Evolutionary conservation across 108 stramenopile genomes (phyloP).

Genomic region (Ochromonas danica): DNA sequence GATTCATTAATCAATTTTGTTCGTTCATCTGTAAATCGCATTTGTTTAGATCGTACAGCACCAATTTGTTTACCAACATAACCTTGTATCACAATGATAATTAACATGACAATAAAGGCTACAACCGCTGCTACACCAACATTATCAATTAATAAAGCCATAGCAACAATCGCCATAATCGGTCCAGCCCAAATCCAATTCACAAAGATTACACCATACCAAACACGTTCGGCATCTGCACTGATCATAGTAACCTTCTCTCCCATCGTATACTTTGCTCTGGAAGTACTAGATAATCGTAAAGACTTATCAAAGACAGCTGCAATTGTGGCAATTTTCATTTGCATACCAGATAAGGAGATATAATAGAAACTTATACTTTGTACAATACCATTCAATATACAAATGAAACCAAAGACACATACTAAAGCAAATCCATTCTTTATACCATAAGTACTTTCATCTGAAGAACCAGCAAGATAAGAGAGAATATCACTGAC

Average conservation of each 20-base stretch:
- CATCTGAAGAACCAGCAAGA: not conserved
- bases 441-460: not conserved
- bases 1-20: slow-evolving; percentile 47
- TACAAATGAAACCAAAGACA: not conserved
- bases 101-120: not conserved
- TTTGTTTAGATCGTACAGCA: not conserved
- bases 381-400: not conserved
- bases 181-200: slow-evolving; percentile 21
- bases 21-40: slow-evolving; percentile 33
- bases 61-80: not conserved
- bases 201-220: not conserved
- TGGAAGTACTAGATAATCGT: slow-evolving; percentile 25
- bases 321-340: slow-evolving; percentile 68
- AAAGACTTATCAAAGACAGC: slow-evolving; percentile 71
- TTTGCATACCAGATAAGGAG: slow-evolving; percentile 62
- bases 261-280: not conserved
- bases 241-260: not conserved
- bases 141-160: not conserved
- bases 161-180: not conserved
- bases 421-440: not conserved
- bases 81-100: not conserved
- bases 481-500: not conserved
- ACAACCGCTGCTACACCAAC: not conserved
- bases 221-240: slow-evolving; percentile 1
- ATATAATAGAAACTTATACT: not conserved